Conservation (phyloP, 1,284 basidiomycete species). For the Irpex sp. region DNA sequence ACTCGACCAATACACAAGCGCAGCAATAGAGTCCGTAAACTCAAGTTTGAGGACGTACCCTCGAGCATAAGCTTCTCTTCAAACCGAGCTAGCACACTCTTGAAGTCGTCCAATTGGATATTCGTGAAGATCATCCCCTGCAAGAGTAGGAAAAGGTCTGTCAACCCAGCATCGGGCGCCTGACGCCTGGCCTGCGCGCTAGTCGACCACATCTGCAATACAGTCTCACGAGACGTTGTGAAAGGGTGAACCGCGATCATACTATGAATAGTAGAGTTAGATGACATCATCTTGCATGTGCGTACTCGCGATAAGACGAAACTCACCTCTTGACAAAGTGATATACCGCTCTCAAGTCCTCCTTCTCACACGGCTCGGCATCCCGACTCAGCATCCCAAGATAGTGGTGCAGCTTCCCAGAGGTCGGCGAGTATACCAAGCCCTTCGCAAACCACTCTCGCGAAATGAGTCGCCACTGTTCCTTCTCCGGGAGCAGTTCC, state of each 20-base stretch:
- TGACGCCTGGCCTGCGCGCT: conserved; percentile 69
- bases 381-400: conserved; percentile 87
- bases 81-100: conserved; percentile 77
- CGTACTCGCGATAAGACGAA: background rate
- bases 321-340: conserved; percentile 93
- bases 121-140: conserved; percentile 97
- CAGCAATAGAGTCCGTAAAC: background rate
- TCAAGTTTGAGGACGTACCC: conserved; percentile 28
- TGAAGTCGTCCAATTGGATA: conserved; percentile 91
- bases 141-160: conserved; percentile 87
- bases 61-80: conserved; percentile 83
- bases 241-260: conserved; percentile 91
- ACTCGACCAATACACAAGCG: background rate
- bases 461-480: conserved; percentile 88
- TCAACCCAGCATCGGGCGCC: conserved; percentile 71
- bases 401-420: conserved; percentile 92
- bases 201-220: conserved; percentile 82
- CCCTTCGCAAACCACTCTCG: conserved; percentile 92
- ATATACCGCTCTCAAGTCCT: conserved; percentile 87
- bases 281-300: conserved; percentile 3
- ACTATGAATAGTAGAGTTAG: conserved; percentile 35
- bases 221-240: conserved; percentile 80
- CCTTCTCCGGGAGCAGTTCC: conserved; percentile 88
- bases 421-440: conserved; percentile 84
- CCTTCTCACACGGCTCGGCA: conserved; percentile 72